Evolutionary conservation across 2,329 filamentous ascomycete genomes (phyloP), one percentile per base, ranked within the genome.

Genomic region (Beauveria rudraprayagi): DNA sequence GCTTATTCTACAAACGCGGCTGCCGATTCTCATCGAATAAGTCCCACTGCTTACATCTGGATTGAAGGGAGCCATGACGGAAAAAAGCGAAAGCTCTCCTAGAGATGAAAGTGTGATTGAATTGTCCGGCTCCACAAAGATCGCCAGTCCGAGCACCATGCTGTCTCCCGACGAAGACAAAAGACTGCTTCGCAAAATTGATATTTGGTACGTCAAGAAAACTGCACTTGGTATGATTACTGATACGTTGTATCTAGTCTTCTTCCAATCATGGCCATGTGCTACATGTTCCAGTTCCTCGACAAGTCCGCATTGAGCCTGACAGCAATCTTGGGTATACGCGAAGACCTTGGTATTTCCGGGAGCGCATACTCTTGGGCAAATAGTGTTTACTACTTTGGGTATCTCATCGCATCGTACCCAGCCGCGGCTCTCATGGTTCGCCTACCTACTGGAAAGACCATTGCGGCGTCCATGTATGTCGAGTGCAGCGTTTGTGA

Each of bases 261-360:
- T 28, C 78, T 86, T 69, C 84, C 78, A 3, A 64, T 78, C 61
- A 76, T 80, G 73, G 82, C 72, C 61, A 76, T 65, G 66, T 82
- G 76, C 1, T 86, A 86, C 66, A 78, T 82, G 19, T 71, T 86
- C 5, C 83, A 86, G 63, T 86, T 81, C 64, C 74, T 84, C 2
- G 84, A 87, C 71, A 86, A 87, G 69, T 81, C 80, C 0, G 79
- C 78, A 0, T 70, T 85, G 1, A 77, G 73, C n/a, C 80, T 81
- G 67, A 78, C 79, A 0, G 77, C 77, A 37, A 73, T 82, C 63
- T 76, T 82, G 76, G 78, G 79, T 1, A 68, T 83, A 6, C 73
- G 72, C 30, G 66, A 74, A 9, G 80, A 80, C 26, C 75, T 80
- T 56, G 65, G 71, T 17, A 69, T 83, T 24, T 72, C 74, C 7